Base-by-base conservation (phyloP, 768 basidiomycete genomes). In the Tylopilus felleus region DNA sequence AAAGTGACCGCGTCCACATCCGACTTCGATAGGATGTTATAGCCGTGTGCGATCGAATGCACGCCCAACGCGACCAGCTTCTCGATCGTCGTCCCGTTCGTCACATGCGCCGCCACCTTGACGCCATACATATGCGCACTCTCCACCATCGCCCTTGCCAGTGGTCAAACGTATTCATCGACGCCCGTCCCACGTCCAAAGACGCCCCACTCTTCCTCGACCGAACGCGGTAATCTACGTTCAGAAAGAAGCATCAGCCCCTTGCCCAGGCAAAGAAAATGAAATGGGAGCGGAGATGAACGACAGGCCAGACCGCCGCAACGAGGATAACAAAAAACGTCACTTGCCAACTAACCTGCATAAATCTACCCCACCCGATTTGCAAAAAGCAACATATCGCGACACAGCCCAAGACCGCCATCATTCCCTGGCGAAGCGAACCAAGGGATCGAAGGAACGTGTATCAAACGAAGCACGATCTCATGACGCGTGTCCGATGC, bases 11-110 rank as follows among this genome's bases (percentile, higher is more conserved):
- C 39, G 8, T 21, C 3, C 21, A 40, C 39, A 12, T 21, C n/a
- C 8, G n/a, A 38, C 38, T n/a, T n/a, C n/a, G 6, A 12, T 12
- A 51, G 49, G 39, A 72, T 63, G 49, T 67, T 59, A 42, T 59
- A 67, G 2, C 79, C 84, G 62, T 86, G 86, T 61, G 87, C 84
- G 54, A 88, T 73, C 23, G 75, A 79, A 61, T 86, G 78, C 47
- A 81, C 71, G 31, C 21, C n/a, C 52, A 56, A 33, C 25, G 44
- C 10, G 0, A 45, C 38, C 38, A n/a, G n/a, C n/a, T n/a, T 19
- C n/a, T 38, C 38, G n/a, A 38, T 38, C 36, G 36, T 36, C n/a
- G 36, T 16, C 3, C 36, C 17, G 6, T n/a, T 36, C 5, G 36
- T 36, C 17, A 8, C 36, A 36, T 36, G 36, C 36, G 36, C 36